Percentiles rank a stretch among this genome's conserved stretches.
These are phyloP conservation scores for Telfairia occidentalis DNA, from an alignment of 331 rosid species.

Conservation along the genomic window DNA sequence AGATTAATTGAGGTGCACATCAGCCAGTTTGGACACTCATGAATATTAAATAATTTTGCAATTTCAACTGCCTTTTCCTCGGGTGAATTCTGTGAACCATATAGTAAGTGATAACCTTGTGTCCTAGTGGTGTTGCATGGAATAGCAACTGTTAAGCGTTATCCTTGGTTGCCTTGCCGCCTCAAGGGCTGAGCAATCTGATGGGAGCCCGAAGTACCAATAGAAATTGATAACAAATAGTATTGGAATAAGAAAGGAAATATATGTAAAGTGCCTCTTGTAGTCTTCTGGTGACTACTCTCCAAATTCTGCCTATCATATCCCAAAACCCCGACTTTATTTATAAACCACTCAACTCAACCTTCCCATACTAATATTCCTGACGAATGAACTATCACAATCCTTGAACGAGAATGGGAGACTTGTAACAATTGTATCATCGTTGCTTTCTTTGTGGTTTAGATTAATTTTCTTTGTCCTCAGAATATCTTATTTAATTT, in stretches of 20 bases:
- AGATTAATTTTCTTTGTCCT: background rate
- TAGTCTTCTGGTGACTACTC: too few relatives aligned
- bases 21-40: background rate
- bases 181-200: background rate
- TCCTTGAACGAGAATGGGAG: background rate
- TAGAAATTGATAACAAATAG: background rate
- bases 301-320: too few relatives aligned
- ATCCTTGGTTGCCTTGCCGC: background rate
- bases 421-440: background rate
- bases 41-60: background rate
- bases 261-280: too few relatives aligned
- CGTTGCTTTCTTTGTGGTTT: background rate
- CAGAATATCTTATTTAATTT: background rate
- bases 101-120: background rate
- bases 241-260: background rate
- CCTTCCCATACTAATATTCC: too few relatives aligned
- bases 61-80: background rate
- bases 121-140: background rate
- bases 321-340: background rate
- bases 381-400: background rate
- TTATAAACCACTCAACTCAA: background rate
- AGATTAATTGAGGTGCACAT: background rate
- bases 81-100: background rate
- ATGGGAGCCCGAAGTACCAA: background rate
- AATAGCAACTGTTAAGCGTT: background rate